Evolutionary conservation across 2,329 filamentous ascomycete genomes (phyloP).

Genomic region (Hypoxylon sp.): DNA sequence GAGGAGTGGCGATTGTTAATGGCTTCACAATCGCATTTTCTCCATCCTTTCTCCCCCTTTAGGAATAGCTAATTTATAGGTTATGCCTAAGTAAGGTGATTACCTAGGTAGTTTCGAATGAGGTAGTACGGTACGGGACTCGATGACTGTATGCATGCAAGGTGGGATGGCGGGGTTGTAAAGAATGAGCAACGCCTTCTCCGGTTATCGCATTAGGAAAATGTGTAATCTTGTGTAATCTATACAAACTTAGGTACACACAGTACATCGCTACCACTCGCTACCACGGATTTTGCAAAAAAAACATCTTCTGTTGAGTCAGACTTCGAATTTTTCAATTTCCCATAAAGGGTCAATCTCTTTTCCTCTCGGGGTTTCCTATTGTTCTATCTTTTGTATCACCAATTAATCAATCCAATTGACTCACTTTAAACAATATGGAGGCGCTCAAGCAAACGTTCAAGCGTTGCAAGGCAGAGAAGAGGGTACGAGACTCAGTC

Average conservation of each 20-base stretch:
- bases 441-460: constrained; percentile 68
- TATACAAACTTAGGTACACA: background rate
- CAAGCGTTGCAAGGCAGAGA: constrained; percentile 66
- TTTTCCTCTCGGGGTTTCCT: background rate
- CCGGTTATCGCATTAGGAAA: constrained; percentile 31
- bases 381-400: background rate
- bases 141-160: too few relatives aligned
- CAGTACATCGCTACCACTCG: too few relatives aligned
- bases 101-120: too few relatives aligned
- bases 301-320: constrained; percentile 5
- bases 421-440: constrained; percentile 51
- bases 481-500: constrained; percentile 53
- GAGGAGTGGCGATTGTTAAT: too few relatives aligned
- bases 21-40: too few relatives aligned
- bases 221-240: background rate
- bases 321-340: background rate
- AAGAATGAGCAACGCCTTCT: constrained; percentile 8
- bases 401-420: constrained; percentile 16
- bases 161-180: constrained; percentile 20
- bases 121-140: too few relatives aligned
- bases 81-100: too few relatives aligned
- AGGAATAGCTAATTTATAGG: too few relatives aligned
- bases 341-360: constrained; percentile 12
- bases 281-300: too few relatives aligned
- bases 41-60: too few relatives aligned